Conservation (phyloP, 2,329 filamentous ascomycete genomes). For the Sordariomycetes sp. region DNA sequence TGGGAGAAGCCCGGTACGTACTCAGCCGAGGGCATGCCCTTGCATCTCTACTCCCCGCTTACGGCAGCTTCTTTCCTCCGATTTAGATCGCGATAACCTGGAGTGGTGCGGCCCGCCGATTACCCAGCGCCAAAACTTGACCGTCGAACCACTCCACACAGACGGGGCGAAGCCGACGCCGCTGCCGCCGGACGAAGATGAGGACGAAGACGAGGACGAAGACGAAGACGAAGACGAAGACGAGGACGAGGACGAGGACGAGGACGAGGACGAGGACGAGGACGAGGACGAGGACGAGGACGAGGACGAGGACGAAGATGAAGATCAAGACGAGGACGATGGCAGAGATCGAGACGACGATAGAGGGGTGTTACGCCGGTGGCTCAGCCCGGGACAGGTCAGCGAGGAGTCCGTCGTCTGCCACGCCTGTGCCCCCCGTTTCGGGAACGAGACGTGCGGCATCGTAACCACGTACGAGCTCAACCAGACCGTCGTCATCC, state of each 20-base stretch:
- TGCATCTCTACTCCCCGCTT: neutral
- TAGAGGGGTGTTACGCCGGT: neutral
- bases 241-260: no score
- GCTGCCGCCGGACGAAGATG: neutral
- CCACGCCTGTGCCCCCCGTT: neutral
- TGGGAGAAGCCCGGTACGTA: slow-evolving; percentile 2
- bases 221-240: neutral
- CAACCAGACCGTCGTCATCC: slow-evolving; percentile 2
- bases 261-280: no score
- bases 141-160: neutral
- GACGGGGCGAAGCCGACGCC: neutral
- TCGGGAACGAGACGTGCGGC: neutral
- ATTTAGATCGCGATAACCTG: neutral
- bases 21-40: neutral
- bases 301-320: no score
- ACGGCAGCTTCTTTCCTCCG: neutral
- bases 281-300: no score
- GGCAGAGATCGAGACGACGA: neutral
- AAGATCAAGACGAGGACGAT: no score
- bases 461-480: neutral
- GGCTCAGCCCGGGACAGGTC: neutral
- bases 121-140: neutral
- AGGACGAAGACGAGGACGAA: neutral
- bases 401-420: slow-evolving; percentile 2
- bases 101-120: neutral